A percentile compares a stretch with the other conserved stretches of the same genome.
These are phyloP conservation scores for Colletotrichum phormii DNA, from an alignment of 2,329 filamentous ascomycete genomes.

Conservation along the genomic window DNA sequence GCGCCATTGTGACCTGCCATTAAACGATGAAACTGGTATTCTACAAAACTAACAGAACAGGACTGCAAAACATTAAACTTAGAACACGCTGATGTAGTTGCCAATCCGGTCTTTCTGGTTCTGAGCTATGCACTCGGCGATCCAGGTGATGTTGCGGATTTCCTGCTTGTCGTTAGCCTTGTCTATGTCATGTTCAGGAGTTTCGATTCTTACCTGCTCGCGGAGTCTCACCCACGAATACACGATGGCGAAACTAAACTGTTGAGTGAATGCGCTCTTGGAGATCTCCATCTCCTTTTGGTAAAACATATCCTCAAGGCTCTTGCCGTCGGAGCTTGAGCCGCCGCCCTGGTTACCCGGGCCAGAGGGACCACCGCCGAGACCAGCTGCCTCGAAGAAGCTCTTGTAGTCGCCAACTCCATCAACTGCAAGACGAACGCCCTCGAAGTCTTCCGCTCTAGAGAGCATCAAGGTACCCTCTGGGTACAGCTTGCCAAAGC, in stretches of 20 bases:
- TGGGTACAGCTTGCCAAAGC: conserved; percentile 89
- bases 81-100: conserved; percentile 99
- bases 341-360: conserved; percentile 89
- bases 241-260: conserved; percentile 94
- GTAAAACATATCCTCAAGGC: conserved; percentile 97
- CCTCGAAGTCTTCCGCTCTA: conserved; percentile 93
- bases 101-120: conserved; percentile 99
- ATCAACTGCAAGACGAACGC: conserved; percentile 92
- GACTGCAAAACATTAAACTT: conserved; percentile 44
- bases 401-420: conserved; percentile 93
- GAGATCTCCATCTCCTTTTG: conserved; percentile 99
- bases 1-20: conserved; percentile 50
- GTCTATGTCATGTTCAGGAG: conserved; percentile 18
- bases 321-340: conserved; percentile 83
- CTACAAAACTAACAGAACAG: conserved; percentile 51
- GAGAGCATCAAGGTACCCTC: conserved; percentile 96
- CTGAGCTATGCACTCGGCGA: conserved; percentile 98
- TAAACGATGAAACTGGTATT: conserved; percentile 47
- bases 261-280: conserved; percentile 93
- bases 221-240: conserved; percentile 98
- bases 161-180: conserved; percentile 72
- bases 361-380: conserved; percentile 76
- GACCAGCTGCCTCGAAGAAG: conserved; percentile 92
- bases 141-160: conserved; percentile 99
- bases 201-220: conserved; percentile 81